Base-by-base conservation (phyloP, 768 basidiomycete genomes). In the Inosperma sp. region DNA sequence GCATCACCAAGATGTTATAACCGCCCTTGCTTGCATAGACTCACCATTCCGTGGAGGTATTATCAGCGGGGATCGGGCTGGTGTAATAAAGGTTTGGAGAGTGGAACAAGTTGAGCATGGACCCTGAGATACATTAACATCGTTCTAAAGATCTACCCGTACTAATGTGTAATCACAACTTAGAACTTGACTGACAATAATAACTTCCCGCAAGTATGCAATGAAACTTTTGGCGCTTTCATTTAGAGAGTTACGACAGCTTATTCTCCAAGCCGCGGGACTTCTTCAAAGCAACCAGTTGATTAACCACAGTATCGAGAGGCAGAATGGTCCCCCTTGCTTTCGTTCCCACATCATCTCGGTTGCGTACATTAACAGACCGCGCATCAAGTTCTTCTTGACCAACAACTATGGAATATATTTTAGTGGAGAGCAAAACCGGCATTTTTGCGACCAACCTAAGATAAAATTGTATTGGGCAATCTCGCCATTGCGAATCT, bases 391-490 rank as follows among this genome's bases (percentile, higher is more conserved):
- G 71, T 69, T 99, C 96, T 57, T 93, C 88, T 62, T 94, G 86
- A 23, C 96, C 96, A 49, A 98, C 95, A 52, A 98, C 95, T 96
- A 59, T 13, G 49, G 36, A 57, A 47, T 34, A 31, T 27, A 22
- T 14, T 48, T 29, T 39, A 45, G 41, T 45, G n/a, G 8, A 40
- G n/a, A 55, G 42, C 21, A 42, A 35, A 8, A 42, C 4, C 13
- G 41, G 22, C 23, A 12, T 27, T 12, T 12, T 41, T 25, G 34
- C 23, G 16, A 68, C 84, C 48, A 54, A 96, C 94, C 93, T 57
- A 98, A 78, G 60, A 97, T 92, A 66, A 96, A 97, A 71, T 98
- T 98, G 72, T 95, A 96, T 67, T 97, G 95, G 26, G 93, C 90
- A 56, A 95, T 82, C 72, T 99, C 94, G 17, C 90, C 94, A 65